A percentile compares a stretch with the other conserved stretches of the same genome.
Conservation (phyloP, 306 rosid genomes). For the Cucumis melo region DNA sequence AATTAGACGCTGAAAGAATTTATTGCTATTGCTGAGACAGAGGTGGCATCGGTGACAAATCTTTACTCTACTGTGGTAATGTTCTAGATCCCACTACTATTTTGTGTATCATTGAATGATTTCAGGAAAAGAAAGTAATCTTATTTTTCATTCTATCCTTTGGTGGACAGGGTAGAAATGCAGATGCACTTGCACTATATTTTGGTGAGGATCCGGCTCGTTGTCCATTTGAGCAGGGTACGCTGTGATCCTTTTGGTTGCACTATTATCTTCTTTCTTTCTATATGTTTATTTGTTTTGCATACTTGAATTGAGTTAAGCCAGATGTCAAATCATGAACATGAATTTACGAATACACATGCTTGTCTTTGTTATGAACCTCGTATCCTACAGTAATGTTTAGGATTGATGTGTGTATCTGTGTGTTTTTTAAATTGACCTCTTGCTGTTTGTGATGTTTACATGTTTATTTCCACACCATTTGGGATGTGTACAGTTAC, state of each 20-base stretch:
- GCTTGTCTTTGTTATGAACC: not conserved
- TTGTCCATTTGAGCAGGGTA: conserved; percentile 95
- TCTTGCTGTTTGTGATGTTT: not conserved
- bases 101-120: not conserved
- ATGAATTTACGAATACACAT: not conserved
- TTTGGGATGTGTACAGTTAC: conserved; percentile 49
- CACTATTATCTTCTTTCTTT: not conserved
- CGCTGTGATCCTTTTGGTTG: conserved; percentile 4
- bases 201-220: conserved; percentile 92
- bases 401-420: not conserved
- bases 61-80: conserved; percentile 83
- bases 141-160: conserved; percentile 8
- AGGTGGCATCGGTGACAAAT: conserved; percentile 56
- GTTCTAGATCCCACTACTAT: conserved; percentile 7
- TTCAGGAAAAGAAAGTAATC: conserved; percentile 3
- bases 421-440: not conserved
- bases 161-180: conserved; percentile 77
- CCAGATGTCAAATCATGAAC: not conserved
- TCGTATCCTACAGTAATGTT: not conserved
- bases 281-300: not conserved
- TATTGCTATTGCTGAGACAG: conserved; percentile 54
- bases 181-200: conserved; percentile 86
- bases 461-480: not conserved
- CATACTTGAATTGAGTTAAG: not conserved
- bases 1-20: conserved; percentile 69